Conservation (phyloP, 1,284 basidiomycete genomes). For the Cystobasidium pallidum region DNA sequence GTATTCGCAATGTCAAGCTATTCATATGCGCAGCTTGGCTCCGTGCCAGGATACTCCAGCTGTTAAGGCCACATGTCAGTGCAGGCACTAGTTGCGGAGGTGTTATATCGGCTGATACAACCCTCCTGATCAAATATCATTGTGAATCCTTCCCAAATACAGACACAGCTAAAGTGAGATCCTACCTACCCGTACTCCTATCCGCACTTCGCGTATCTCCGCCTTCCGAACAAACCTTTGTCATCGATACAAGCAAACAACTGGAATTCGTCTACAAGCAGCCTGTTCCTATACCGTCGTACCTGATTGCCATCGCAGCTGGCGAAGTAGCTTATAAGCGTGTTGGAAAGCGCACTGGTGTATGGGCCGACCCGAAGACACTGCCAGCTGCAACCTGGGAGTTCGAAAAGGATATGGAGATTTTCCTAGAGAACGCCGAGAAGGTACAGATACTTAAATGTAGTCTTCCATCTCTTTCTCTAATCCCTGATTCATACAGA, state of each 20-base stretch:
- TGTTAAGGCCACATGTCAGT: constrained; percentile 59
- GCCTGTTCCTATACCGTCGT: constrained; percentile 81
- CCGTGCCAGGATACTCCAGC: constrained; percentile 74
- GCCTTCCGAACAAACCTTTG: constrained; percentile 67
- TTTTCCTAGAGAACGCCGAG: constrained; percentile 79
- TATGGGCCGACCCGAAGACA: constrained; percentile 85
- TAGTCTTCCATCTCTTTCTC: not conserved
- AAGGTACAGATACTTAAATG: constrained; percentile 49
- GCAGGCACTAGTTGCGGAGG: not conserved
- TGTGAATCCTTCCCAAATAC: constrained; percentile 55
- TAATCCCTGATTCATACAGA: constrained; percentile 55
- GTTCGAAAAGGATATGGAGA: constrained; percentile 79
- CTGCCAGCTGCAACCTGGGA: constrained; percentile 83
- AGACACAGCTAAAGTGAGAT: constrained; percentile 74
- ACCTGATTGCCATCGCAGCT: constrained; percentile 78
- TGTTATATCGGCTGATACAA: not conserved
- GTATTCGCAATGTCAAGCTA: constrained; percentile 94
- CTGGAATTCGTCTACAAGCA: constrained; percentile 66
- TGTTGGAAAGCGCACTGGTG: constrained; percentile 62
- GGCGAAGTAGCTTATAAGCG: constrained; percentile 66
- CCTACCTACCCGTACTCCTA: constrained; percentile 77
- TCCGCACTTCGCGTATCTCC: constrained; percentile 80
- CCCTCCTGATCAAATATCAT: no score
- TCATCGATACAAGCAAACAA: constrained; percentile 52
- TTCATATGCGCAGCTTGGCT: constrained; percentile 77